A percentile compares a stretch with the other conserved stretches of the same genome.
Conservation (phyloP, 805 yeast species). For the Diddensiella transvaalensis region DNA sequence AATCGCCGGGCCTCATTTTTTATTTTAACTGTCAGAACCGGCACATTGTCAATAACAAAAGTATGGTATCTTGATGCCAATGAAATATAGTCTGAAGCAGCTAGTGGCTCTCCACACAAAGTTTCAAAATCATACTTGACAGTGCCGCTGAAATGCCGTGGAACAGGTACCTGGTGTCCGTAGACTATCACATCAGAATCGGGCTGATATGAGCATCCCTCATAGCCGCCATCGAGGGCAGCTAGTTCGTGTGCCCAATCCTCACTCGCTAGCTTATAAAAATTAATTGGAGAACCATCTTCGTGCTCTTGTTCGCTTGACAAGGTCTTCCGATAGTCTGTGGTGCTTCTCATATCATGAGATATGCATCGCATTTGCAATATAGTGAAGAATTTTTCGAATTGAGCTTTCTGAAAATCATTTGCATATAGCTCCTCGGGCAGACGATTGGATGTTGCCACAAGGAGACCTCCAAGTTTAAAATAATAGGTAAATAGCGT, state of each 20-base stretch:
- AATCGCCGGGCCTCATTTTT: conserved; percentile 68
- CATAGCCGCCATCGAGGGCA: neutral
- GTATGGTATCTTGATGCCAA: conserved; percentile 58
- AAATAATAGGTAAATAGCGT: conserved; percentile 64
- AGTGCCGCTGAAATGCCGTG: conserved; percentile 40
- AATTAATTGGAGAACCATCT: neutral
- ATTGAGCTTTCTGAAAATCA: conserved; percentile 56
- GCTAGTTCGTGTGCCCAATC: neutral
- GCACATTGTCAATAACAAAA: conserved; percentile 57
- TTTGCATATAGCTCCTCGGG: conserved; percentile 68
- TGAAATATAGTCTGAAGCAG: conserved; percentile 69
- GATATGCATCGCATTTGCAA: conserved; percentile 57
- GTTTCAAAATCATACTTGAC: conserved; percentile 51
- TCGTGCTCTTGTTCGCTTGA: conserved; percentile 29
- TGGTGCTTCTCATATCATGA: conserved; percentile 55
- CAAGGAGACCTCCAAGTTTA: conserved; percentile 69
- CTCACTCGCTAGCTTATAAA: neutral
- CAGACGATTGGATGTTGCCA: conserved; percentile 68
- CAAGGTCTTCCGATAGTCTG: conserved; percentile 51
- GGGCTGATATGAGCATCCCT: neutral
- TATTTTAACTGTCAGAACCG: conserved; percentile 51
- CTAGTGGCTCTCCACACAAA: conserved; percentile 53
- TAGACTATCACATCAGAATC: conserved; percentile 44
- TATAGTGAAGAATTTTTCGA: conserved; percentile 53
- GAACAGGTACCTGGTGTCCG: conserved; percentile 50